Base-by-base conservation (phyloP, 179 eudicot species). In the Heliamphora pulchella region DNA sequence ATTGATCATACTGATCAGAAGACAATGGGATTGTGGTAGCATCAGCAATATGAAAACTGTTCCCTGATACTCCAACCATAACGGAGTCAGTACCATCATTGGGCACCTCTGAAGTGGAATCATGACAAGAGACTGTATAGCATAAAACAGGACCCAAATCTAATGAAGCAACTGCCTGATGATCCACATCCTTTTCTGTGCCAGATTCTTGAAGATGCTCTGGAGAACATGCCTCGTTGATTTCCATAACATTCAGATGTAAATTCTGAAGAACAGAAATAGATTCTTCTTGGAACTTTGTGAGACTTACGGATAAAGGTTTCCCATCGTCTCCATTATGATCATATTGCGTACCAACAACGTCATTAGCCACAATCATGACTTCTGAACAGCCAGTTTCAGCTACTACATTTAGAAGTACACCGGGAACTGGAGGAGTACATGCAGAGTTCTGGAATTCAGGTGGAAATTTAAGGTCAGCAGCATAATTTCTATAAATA, bases 111-210 rank as follows among this genome's bases (percentile, higher is more conserved):
- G 82, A 58, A 41, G 79, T 31, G 55, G 84, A 73, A 85, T 78
- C 79, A 78, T 55, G 83, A 80, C 74, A 70, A 67, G 84, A 55
- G 48, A 80, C 63, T 20, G 58, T 69, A 68, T 74, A 75, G 77
- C 81, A 77, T 74, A 50, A 17, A 78, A 31, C 73, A 80, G 84
- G 63, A 73, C 62, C 75, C 41, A 70, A 72, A 66, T 58, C 82
- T 55, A 78, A 79, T 78, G 71, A 53, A 66, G 81, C 78, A 86
- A 74, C 83, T 59, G 39, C 86, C 73, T 69, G 81, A 79, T 75
- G 82, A 78, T 75, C 80, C 72, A 46, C 79, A 66, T 59, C 81
- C 72, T 81, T 72, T 66, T 71, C 74, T 44, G 58, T 55, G 55
- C 71, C 81, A 39, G 82, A 68, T 57, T 86, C 86, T 76, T 14